A percentile compares a stretch with the other conserved stretches of the same genome.
Evolutionary conservation across 2,329 filamentous ascomycete species (phyloP).

Genomic region (Phyllachora maydis): DNA sequence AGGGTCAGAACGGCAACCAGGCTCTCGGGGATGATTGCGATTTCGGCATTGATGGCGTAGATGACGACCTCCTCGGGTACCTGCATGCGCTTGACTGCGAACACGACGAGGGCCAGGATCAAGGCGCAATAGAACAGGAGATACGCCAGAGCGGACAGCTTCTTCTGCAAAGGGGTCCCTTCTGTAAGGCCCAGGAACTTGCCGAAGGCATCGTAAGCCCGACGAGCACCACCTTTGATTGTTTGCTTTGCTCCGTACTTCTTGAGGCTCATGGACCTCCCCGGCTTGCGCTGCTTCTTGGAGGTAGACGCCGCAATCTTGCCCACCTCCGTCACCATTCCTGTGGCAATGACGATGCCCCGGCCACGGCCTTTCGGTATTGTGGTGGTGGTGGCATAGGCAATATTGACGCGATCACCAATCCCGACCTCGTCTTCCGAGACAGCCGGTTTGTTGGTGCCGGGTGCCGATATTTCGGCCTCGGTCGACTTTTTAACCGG

Average conservation of each 20-base stretch:
- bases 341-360: slow-evolving; percentile 53
- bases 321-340: slow-evolving; percentile 58
- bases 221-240: slow-evolving; percentile 16
- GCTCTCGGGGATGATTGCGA: slow-evolving; percentile 44
- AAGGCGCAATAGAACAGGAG: slow-evolving; percentile 55
- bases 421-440: slow-evolving; percentile 34
- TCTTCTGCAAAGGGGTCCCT: slow-evolving; percentile 70
- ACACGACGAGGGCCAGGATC: slow-evolving; percentile 38
- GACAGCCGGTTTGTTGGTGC: slow-evolving; percentile 21
- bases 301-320: slow-evolving; percentile 49
- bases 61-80: slow-evolving; percentile 35
- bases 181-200: slow-evolving; percentile 37
- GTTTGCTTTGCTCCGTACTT: slow-evolving; percentile 18
- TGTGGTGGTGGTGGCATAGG: slow-evolving; percentile 53
- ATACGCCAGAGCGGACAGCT: slow-evolving; percentile 69
- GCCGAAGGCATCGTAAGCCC: slow-evolving; percentile 14
- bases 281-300: slow-evolving; percentile 25
- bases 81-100: slow-evolving; percentile 32
- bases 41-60: slow-evolving; percentile 38
- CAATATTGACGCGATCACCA: slow-evolving; percentile 55
- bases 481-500: slow-evolving; percentile 46
- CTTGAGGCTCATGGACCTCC: slow-evolving; percentile 18
- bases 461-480: slow-evolving; percentile 20
- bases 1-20: slow-evolving; percentile 52
- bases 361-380: slow-evolving; percentile 54